Evolutionary conservation across 805 yeast genomes (phyloP).

Genomic region (Priceomyces haplophilus): DNA sequence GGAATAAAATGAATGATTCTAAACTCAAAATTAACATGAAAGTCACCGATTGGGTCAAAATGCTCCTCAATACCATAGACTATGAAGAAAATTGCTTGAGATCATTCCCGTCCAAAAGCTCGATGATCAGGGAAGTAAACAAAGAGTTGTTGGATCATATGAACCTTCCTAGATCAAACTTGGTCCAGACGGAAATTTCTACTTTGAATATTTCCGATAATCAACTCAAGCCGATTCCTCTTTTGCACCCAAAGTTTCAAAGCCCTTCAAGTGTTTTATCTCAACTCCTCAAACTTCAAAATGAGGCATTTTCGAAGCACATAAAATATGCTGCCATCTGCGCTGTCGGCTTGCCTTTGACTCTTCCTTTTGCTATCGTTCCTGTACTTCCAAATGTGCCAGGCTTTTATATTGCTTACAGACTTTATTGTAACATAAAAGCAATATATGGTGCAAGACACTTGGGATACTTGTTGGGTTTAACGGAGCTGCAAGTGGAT

Average conservation of each 20-base stretch:
- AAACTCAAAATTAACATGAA: conserved; percentile 53
- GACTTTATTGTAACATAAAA: conserved; percentile 80
- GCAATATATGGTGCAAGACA: conserved; percentile 76
- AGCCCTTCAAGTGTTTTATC: conserved; percentile 25
- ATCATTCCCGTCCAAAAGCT: conserved; percentile 67
- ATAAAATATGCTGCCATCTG: conserved; percentile 51
- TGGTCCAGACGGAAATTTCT: conserved; percentile 27
- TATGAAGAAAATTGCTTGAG: conserved; percentile 77
- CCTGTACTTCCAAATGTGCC: conserved; percentile 94
- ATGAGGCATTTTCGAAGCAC: conserved; percentile 50
- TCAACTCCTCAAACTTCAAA: conserved; percentile 44
- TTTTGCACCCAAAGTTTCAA: conserved; percentile 38
- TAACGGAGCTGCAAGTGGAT: conserved; percentile 16
- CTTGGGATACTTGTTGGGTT: conserved; percentile 48
- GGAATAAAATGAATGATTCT: conserved; percentile 62
- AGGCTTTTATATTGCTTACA: conserved; percentile 77
- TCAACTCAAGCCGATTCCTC: conserved; percentile 39
- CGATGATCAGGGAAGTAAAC: conserved; percentile 52
- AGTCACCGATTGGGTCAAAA: conserved; percentile 53
- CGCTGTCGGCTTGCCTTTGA: conserved; percentile 65
- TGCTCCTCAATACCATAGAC: conserved; percentile 60
- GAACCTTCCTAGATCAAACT: conserved; percentile 5
- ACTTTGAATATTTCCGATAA: conserved; percentile 21
- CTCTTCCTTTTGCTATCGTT: conserved; percentile 73
- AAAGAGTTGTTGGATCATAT: conserved; percentile 16